A percentile compares a stretch with the other conserved stretches of the same genome.
Conservation (phyloP, 345 rosid species). For the Punica granatum region DNA sequence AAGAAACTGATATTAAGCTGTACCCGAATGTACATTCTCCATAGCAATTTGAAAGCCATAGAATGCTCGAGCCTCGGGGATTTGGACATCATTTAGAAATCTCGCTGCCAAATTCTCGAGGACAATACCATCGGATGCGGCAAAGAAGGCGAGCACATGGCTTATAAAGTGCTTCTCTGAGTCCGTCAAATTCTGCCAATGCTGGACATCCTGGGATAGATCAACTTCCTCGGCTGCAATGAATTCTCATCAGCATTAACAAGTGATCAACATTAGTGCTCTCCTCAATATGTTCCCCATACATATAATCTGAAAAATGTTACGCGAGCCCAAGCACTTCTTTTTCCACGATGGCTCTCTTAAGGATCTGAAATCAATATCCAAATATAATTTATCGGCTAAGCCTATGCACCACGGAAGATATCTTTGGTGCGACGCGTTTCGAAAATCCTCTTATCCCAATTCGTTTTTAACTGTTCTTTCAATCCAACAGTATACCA, state of each 20-base stretch:
- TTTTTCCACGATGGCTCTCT: neutral
- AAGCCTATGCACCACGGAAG: no score
- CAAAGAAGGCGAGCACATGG: slow-evolving; percentile 84
- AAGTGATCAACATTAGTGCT: neutral
- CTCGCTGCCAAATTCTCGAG: slow-evolving; percentile 86
- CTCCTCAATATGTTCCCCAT: neutral
- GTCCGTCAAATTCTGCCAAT: slow-evolving; percentile 54
- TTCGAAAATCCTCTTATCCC: neutral
- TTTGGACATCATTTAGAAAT: slow-evolving; percentile 75
- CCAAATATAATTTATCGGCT: no score
- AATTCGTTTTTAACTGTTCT: neutral
- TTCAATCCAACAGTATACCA: neutral
- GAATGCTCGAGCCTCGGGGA: slow-evolving; percentile 94
- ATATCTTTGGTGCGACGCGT: neutral
- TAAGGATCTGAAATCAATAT: no score
- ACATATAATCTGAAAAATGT: neutral
- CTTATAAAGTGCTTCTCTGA: slow-evolving; percentile 75
- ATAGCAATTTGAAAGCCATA: slow-evolving; percentile 92
- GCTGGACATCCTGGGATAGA: slow-evolving; percentile 73
- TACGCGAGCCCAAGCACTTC: neutral
- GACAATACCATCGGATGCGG: slow-evolving; percentile 93
- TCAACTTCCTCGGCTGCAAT: slow-evolving; percentile 90
- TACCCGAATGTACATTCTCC: slow-evolving; percentile 97
- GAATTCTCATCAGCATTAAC: neutral
- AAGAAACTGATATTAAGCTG: slow-evolving; percentile 11